These are phyloP conservation scores for sweet orange (Citrus sinensis) DNA, from an alignment of 345 rosid genomes.

Conservation along the genomic window DNA sequence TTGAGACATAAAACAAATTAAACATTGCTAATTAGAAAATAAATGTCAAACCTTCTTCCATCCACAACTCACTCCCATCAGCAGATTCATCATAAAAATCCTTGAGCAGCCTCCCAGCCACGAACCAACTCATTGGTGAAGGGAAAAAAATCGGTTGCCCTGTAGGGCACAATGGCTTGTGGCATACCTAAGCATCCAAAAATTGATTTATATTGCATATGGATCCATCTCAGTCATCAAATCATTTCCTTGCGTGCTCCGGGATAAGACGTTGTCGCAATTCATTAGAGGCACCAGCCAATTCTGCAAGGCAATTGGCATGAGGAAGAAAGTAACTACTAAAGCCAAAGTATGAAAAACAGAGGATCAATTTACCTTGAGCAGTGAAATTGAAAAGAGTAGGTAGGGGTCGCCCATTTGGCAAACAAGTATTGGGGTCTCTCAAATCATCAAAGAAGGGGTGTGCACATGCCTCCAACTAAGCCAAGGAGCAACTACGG, in stretches of 20 bases:
- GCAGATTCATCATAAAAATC: background rate
- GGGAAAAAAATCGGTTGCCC: background rate
- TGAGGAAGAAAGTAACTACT: background rate
- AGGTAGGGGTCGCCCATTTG: conserved; percentile 86
- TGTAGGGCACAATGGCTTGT: background rate
- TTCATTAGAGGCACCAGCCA: conserved; percentile 78
- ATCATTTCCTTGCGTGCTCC: conserved; percentile 48
- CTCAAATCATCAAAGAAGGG: conserved; percentile 90
- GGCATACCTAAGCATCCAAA: conserved; percentile 18
- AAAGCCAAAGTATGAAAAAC: background rate
- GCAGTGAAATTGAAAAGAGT: conserved; percentile 86
- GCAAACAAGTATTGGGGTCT: conserved; percentile 71
- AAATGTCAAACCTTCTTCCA: conserved; percentile 3
- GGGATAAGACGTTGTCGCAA: conserved; percentile 80
- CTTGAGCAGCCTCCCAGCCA: background rate
- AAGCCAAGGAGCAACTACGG: background rate
- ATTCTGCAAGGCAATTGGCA: conserved; percentile 47
- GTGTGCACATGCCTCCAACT: conserved; percentile 99
- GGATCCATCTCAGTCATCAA: background rate
- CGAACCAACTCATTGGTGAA: background rate
- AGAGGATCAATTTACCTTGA: conserved; percentile 55
- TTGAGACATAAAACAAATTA: background rate
- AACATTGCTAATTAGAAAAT: background rate
- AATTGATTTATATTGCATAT: conserved; percentile 11
- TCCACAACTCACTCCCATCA: background rate